These are phyloP conservation scores for Diaporthe citriasiana DNA, from an alignment of 2,329 filamentous ascomycete genomes.

Conservation along the genomic window DNA sequence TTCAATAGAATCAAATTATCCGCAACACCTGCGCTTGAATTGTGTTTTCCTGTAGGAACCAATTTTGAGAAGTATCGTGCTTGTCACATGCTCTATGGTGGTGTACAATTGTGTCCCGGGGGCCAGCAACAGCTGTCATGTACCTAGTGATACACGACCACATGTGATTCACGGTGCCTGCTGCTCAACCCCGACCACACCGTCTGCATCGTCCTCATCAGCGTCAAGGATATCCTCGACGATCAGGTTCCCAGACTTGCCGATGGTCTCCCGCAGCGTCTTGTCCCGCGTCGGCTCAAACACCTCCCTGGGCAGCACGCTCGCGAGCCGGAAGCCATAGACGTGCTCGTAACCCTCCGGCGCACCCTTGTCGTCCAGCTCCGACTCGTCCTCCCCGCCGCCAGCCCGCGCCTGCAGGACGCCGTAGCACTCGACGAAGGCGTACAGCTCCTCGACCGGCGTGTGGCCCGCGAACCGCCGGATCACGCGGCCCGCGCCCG, in stretches of 20 bases:
- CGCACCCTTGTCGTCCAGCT: conserved; percentile 56
- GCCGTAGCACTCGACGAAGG: conserved; percentile 93
- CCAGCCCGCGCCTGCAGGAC: conserved; percentile 61
- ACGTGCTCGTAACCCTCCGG: conserved; percentile 82
- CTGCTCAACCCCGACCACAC: neutral
- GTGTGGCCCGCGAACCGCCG: conserved; percentile 80
- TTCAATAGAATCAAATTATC: neutral
- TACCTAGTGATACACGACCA: neutral
- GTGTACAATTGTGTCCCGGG: neutral
- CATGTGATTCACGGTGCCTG: neutral
- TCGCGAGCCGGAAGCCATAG: conserved; percentile 88
- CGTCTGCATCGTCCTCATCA: conserved; percentile 31
- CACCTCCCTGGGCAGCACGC: conserved; percentile 86
- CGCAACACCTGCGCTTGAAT: conserved; percentile 27
- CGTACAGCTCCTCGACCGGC: conserved; percentile 89
- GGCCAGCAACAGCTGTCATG: neutral
- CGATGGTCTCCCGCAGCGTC: conserved; percentile 80
- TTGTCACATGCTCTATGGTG: conserved; percentile 2
- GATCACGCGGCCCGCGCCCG: conserved; percentile 80
- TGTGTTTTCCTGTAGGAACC: neutral
- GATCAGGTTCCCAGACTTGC: conserved; percentile 87
- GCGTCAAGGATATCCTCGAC: conserved; percentile 73
- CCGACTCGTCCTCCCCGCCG: conserved; percentile 42
- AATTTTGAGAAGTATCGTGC: neutral
- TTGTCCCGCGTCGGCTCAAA: conserved; percentile 78